phyloP scores from a whole-genome alignment of 23 red algal genomes.

The Gracilariopsis chorda region DNA sequence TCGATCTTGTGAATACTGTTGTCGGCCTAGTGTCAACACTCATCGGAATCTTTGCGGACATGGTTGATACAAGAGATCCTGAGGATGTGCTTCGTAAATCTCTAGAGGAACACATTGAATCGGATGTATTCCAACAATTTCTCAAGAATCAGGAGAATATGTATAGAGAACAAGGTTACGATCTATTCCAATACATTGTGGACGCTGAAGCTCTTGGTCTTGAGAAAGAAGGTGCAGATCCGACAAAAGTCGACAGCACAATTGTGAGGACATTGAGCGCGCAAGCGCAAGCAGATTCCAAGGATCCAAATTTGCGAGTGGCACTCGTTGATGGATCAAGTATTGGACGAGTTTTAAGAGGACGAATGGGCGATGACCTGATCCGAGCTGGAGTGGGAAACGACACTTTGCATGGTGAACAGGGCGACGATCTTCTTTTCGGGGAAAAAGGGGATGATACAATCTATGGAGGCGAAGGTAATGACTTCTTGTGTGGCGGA shows the following conservation, averaged over 20 bases:
- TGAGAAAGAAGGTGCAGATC: slow-evolving; percentile 7
- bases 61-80: slow-evolving; percentile 11
- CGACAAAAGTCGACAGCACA: neutral
- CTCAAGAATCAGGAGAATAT: neutral
- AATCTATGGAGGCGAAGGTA: neutral
- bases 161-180: slow-evolving; percentile 11
- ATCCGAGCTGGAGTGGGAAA: neutral
- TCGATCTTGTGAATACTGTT: neutral
- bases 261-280: neutral
- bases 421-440: neutral
- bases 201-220: neutral
- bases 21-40: neutral
- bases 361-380: neutral
- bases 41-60: slow-evolving; percentile 23
- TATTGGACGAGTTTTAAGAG: neutral
- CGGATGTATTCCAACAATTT: neutral
- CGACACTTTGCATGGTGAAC: neutral
- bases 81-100: neutral
- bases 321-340: neutral
- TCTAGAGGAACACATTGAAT: neutral
- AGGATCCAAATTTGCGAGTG: neutral
- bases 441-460: neutral
- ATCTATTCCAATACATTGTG: neutral
- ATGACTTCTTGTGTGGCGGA: neutral
- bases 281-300: neutral